Evolutionary conservation across 78 protist genomes (phyloP).

Genomic region (Dictyostelium capitatum): DNA sequence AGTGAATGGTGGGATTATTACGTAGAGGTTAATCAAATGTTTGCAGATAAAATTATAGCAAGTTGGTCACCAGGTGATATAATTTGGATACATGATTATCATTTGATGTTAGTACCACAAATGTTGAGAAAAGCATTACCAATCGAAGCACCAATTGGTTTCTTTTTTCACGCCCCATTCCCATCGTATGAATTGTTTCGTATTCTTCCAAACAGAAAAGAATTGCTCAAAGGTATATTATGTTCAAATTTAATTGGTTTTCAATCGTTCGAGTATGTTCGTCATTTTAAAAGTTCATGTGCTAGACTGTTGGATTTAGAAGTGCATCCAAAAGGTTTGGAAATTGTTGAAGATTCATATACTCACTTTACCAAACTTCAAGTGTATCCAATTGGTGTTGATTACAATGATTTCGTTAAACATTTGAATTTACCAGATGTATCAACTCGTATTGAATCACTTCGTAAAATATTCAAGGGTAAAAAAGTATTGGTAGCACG

Average conservation of each 20-base stretch:
- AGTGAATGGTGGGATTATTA: conserved; percentile 79
- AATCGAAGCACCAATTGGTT: conserved; percentile 80
- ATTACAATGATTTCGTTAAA: conserved; percentile 10
- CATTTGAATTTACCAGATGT: conserved; percentile 18
- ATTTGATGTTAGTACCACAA: conserved; percentile 92
- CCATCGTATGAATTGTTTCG: conserved; percentile 94
- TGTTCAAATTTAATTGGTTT: conserved; percentile 91
- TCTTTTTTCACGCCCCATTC: conserved; percentile 95
- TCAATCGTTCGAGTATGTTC: conserved; percentile 77
- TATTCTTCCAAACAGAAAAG: conserved; percentile 88
- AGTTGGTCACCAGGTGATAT: conserved; percentile 66
- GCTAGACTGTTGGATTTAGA: conserved; percentile 56
- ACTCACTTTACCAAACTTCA: conserved; percentile 44
- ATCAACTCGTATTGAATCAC: not conserved
- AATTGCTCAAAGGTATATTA: conserved; percentile 85
- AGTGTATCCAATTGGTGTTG: conserved; percentile 65
- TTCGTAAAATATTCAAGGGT: conserved; percentile 44
- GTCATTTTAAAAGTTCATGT: conserved; percentile 59
- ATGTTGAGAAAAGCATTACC: conserved; percentile 71
- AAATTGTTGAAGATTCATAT: not conserved
- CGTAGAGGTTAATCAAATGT: conserved; percentile 59
- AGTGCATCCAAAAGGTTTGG: conserved; percentile 63
- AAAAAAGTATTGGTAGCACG: conserved; percentile 85
- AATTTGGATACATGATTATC: conserved; percentile 90
- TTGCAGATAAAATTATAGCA: conserved; percentile 59